Percentiles rank a stretch among this genome's conserved stretches.
phyloP scores from a whole-genome alignment of 2,329 filamentous ascomycete species.

The Domatiomyces globalis region DNA sequence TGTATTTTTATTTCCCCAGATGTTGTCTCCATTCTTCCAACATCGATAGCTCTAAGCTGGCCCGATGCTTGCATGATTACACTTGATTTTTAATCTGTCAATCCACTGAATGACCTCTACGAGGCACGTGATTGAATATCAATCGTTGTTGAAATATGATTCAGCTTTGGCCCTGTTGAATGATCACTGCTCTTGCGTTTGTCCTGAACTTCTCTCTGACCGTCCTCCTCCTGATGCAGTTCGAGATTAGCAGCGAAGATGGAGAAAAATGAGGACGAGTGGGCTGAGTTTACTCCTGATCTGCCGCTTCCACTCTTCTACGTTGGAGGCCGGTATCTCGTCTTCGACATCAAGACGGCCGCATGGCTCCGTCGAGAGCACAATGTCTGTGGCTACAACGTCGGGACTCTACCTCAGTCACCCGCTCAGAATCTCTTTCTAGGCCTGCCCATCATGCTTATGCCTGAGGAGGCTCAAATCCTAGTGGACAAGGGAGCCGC shows the following conservation, averaged over 20 bases:
- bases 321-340: conserved; percentile 66
- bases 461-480: conserved; percentile 75
- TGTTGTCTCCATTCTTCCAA: not conserved
- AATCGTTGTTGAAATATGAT: conserved; percentile 34
- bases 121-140: conserved; percentile 35
- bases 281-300: conserved; percentile 22
- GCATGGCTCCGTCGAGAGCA: conserved; percentile 64
- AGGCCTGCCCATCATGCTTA: conserved; percentile 73
- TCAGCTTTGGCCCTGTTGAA: conserved; percentile 23
- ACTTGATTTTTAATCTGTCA: conserved; percentile 58
- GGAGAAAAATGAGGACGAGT: conserved; percentile 6
- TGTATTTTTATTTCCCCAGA: not conserved
- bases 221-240: not conserved
- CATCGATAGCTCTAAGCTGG: too few relatives aligned
- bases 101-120: conserved; percentile 53
- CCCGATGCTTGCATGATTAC: conserved; percentile 43
- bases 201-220: conserved; percentile 8
- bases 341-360: conserved; percentile 76
- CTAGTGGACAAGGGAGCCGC: conserved; percentile 64
- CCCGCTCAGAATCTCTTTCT: conserved; percentile 92
- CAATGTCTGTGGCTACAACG: conserved; percentile 72
- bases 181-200: conserved; percentile 1
- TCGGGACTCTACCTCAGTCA: conserved; percentile 78
- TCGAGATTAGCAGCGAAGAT: conserved; percentile 1
- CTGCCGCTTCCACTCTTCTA: conserved; percentile 65